Evolutionary conservation across 371 early-diverging fungal genomes (phyloP).

Genomic region (Dichotomocladium elegans): DNA sequence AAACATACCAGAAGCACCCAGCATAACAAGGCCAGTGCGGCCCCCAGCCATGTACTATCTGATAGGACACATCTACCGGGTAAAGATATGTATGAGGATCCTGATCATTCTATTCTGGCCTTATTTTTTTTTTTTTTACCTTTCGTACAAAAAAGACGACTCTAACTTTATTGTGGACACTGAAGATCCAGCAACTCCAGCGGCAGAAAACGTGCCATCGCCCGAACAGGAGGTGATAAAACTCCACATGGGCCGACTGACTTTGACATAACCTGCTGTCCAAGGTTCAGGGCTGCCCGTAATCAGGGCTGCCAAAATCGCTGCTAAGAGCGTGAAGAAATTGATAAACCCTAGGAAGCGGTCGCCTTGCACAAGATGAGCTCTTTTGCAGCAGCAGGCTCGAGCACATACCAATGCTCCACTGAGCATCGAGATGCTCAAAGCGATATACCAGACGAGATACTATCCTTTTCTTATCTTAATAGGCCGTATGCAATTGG

Average conservation of each 20-base stretch:
- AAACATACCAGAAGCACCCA: constrained; percentile 7
- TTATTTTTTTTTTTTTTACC: constrained; percentile 3
- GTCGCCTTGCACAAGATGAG: constrained; percentile 17
- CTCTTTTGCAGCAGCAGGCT: constrained; percentile 23
- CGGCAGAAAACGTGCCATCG: constrained; percentile 10
- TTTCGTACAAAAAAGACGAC: constrained; percentile 16
- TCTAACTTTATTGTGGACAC: constrained; percentile 5
- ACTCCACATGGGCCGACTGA: constrained; percentile 17
- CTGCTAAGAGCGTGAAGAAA: not conserved
- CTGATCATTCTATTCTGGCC: not conserved
- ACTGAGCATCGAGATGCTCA: constrained; percentile 16
- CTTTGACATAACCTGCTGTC: constrained; percentile 24
- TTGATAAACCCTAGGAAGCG: constrained; percentile 19
- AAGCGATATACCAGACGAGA: constrained; percentile 20
- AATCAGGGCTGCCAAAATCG: constrained; percentile 14
- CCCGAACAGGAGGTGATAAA: constrained; percentile 18
- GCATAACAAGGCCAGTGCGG: constrained; percentile 1
- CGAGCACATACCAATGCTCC: constrained; percentile 16
- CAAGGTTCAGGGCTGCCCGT: constrained; percentile 23
- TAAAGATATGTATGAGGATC: not conserved
- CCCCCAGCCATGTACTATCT: constrained; percentile 7
- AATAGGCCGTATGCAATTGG: not conserved
- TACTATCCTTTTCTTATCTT: constrained; percentile 10
- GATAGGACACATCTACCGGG: constrained; percentile 7
- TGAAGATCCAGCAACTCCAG: not conserved